A percentile compares a stretch with the other conserved stretches of the same genome.
phyloP scores from a whole-genome alignment of 192 early-diverging fungal genomes.

The Linnemannia elongata region DNA sequence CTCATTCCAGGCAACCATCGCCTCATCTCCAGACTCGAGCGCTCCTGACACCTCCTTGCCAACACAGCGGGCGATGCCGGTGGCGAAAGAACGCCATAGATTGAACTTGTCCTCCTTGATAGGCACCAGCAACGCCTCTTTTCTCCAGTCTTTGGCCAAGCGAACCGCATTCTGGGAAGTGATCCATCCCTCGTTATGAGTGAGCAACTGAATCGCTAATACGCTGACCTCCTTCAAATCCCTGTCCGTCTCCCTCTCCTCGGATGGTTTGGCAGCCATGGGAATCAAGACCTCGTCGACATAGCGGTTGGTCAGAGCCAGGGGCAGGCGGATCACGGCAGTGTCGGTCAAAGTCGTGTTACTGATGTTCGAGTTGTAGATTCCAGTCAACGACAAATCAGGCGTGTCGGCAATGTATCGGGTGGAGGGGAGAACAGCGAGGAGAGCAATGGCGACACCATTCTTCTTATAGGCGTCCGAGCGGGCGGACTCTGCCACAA shows the following conservation, averaged over 20 bases:
- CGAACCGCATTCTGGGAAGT: slow-evolving; percentile 18
- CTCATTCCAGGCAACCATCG: slow-evolving; percentile 30
- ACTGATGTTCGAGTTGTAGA: neutral
- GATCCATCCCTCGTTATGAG: slow-evolving; percentile 20
- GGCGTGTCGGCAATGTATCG: neutral
- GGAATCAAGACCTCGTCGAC: slow-evolving; percentile 34
- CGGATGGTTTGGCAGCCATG: slow-evolving; percentile 17
- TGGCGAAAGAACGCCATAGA: slow-evolving; percentile 12
- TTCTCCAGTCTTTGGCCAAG: slow-evolving; percentile 34
- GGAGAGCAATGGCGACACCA: slow-evolving; percentile 32
- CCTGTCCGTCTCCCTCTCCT: slow-evolving; percentile 8
- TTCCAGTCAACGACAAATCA: neutral
- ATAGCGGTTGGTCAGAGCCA: slow-evolving; percentile 27
- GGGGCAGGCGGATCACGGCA: slow-evolving; percentile 19
- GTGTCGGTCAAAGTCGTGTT: slow-evolving; percentile 28
- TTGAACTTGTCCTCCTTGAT: slow-evolving; percentile 15
- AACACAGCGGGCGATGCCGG: slow-evolving; percentile 25
- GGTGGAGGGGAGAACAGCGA: slow-evolving; percentile 15
- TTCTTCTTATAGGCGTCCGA: slow-evolving; percentile 28
- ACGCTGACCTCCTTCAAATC: slow-evolving; percentile 30
- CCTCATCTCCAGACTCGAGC: slow-evolving; percentile 6
- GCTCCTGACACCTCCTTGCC: slow-evolving; percentile 25
- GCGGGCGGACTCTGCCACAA: neutral
- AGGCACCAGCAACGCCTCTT: slow-evolving; percentile 8
- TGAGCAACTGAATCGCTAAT: slow-evolving; percentile 23